These are phyloP conservation scores for Candida tropicalis DNA, from an alignment of 1,139 yeast species.

Conservation along the genomic window DNA sequence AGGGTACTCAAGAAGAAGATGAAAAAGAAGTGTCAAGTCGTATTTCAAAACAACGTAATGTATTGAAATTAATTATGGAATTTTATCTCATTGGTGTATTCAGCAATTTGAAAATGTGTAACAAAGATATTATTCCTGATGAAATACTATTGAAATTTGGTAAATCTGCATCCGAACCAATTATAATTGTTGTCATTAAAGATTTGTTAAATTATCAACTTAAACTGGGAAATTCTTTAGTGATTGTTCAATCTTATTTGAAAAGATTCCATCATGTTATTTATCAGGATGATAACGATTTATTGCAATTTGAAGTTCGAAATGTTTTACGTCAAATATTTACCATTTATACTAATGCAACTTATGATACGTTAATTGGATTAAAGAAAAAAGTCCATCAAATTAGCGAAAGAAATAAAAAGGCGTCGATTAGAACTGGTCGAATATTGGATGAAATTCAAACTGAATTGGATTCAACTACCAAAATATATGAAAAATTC, in stretches of 20 bases:
- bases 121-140: conserved; percentile 28
- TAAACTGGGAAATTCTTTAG: conserved; percentile 48
- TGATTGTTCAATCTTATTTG: conserved; percentile 51
- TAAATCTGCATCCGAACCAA: conserved; percentile 31
- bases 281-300: conserved; percentile 14
- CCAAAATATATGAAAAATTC: conserved; percentile 47
- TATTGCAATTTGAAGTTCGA: conserved; percentile 18
- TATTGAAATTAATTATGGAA: conserved; percentile 62
- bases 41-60: conserved; percentile 47
- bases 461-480: conserved; percentile 40
- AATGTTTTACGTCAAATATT: conserved; percentile 35
- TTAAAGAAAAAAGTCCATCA: conserved; percentile 37
- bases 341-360: conserved; percentile 48
- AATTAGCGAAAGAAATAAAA: conserved; percentile 45
- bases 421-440: conserved; percentile 69
- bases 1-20: conserved; percentile 23
- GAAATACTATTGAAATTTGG: conserved; percentile 21
- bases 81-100: conserved; percentile 65
- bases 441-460: conserved; percentile 56
- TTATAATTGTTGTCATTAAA: conserved; percentile 53
- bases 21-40: conserved; percentile 50
- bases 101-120: conserved; percentile 39
- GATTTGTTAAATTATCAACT: conserved; percentile 56
- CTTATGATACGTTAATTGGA: conserved; percentile 38
- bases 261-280: conserved; percentile 47